Conservation (phyloP, 345 rosid genomes). For the Syzygium oleosum region DNA sequence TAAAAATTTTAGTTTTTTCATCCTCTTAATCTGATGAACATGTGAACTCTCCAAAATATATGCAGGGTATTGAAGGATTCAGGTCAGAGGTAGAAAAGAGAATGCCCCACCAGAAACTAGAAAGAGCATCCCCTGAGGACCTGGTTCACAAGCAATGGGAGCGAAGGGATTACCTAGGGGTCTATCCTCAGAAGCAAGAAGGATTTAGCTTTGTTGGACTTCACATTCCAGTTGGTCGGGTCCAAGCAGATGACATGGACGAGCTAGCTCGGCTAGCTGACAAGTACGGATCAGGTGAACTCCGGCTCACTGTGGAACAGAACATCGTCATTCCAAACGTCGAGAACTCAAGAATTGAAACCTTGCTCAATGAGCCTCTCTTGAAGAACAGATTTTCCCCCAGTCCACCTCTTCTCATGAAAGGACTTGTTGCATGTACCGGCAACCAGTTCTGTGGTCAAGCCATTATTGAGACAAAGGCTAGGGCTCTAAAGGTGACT, state of each 20-base stretch:
- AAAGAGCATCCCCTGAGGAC: constrained; percentile 59
- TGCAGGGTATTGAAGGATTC: constrained; percentile 84
- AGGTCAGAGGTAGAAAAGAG: constrained; percentile 68
- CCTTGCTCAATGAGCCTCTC: constrained; percentile 58
- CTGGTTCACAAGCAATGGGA: constrained; percentile 70
- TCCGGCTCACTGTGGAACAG: constrained; percentile 86
- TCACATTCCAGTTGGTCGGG: constrained; percentile 81
- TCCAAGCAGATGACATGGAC: constrained; percentile 92
- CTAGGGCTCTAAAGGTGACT: constrained; percentile 74
- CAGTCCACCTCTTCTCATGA: constrained; percentile 73
- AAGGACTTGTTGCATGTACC: constrained; percentile 87
- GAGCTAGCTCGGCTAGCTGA: constrained; percentile 78
- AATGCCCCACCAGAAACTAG: constrained; percentile 55
- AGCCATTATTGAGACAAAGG: constrained; percentile 90
- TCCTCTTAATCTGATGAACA: not conserved
- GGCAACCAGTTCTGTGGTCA: constrained; percentile 95
- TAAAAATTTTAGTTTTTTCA: not conserved
- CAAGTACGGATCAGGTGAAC: constrained; percentile 72
- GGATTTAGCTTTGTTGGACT: constrained; percentile 78
- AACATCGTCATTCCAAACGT: constrained; percentile 85
- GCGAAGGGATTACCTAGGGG: constrained; percentile 77
- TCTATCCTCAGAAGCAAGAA: constrained; percentile 83
- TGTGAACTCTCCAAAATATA: not conserved
- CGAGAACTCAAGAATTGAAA: constrained; percentile 57
- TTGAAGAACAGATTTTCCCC: constrained; percentile 53